Base-by-base conservation (phyloP, 2,329 filamentous ascomycete species). In the Cytospora leucostoma region DNA sequence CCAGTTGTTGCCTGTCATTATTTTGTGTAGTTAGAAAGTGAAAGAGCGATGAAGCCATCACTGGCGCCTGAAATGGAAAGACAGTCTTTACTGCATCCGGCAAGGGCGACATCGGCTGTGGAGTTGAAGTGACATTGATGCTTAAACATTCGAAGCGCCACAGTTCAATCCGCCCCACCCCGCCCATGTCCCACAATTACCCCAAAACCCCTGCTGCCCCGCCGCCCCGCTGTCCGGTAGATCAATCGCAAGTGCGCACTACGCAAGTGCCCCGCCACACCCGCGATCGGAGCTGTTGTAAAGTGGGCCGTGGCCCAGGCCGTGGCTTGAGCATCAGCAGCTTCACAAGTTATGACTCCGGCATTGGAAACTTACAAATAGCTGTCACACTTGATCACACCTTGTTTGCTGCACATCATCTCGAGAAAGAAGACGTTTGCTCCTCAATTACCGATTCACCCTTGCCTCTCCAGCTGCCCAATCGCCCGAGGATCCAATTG, bases 231-330 rank as follows among this genome's bases (percentile, higher is more conserved):
- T 27, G 27, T 27, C 27, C 27, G 27, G 27, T 27, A 27, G 27
- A 27, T 27, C 27, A 27, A 21, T 21, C n/a, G 2, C n/a, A 47
- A 47, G n/a, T 47, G 44, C 44, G 7, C 44, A 47, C n/a, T 21
- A 47, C 7, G n/a, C n/a, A 47, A 6, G 12, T 47, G n/a, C 44
- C 44, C 44, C 44, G 17, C 44, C 44, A 56, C 19, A 47, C 53
- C 53, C 53, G 53, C 33, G 32, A 56, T 56, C 53, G 53, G 53
- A 56, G 35, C 53, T 15, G 12, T n/a, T 27, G 27, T 27, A 27
- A 27, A 27, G 27, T 27, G 27, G 27, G 27, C 27, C 27, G 4
- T 27, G 27, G 27, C n/a, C n/a, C n/a, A n/a, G n/a, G n/a, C 27
- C 4, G 27, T 27, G 27, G 27, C 27, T 4, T 27, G 27, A 27